phyloP scores from a whole-genome alignment of 768 basidiomycete species.

The Lactarius hengduanensis region DNA sequence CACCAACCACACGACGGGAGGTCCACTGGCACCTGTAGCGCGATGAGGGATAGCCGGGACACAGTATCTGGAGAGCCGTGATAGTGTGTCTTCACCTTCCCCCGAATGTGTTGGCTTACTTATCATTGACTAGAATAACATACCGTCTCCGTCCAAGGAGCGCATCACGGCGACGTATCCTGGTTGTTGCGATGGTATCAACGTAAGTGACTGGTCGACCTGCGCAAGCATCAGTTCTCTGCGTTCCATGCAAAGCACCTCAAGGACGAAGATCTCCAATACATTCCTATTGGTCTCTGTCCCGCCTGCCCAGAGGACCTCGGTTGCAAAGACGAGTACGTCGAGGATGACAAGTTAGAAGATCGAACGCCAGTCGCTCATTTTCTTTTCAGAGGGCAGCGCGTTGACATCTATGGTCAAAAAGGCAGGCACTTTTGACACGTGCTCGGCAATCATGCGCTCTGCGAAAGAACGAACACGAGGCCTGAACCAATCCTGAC shows the following conservation, averaged over 20 bases:
- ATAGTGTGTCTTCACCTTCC: no score
- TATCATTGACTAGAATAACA: no score
- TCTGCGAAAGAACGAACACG: not conserved
- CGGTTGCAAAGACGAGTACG: conserved; percentile 2
- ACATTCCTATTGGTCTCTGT: not conserved
- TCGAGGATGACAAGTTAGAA: not conserved
- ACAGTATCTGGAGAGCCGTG: no score
- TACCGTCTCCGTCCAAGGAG: not conserved
- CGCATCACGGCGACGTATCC: not conserved
- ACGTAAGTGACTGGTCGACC: not conserved
- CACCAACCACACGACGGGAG: not conserved
- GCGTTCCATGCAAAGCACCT: not conserved
- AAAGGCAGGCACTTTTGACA: not conserved
- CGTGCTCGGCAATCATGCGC: not conserved
- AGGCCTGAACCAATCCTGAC: not conserved
- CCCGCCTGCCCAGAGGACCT: not conserved
- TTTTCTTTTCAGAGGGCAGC: not conserved
- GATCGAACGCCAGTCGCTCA: not conserved
- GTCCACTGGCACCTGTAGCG: not conserved
- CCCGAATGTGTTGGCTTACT: no score
- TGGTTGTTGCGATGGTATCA: conserved; percentile 2
- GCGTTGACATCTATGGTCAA: conserved; percentile 1
- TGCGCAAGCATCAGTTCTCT: conserved; percentile 1
- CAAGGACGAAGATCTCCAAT: conserved; percentile 2
- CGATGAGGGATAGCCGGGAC: no score